Base-by-base conservation (phyloP, 306 rosid genomes). In the Quercus aquifolioides region DNA sequence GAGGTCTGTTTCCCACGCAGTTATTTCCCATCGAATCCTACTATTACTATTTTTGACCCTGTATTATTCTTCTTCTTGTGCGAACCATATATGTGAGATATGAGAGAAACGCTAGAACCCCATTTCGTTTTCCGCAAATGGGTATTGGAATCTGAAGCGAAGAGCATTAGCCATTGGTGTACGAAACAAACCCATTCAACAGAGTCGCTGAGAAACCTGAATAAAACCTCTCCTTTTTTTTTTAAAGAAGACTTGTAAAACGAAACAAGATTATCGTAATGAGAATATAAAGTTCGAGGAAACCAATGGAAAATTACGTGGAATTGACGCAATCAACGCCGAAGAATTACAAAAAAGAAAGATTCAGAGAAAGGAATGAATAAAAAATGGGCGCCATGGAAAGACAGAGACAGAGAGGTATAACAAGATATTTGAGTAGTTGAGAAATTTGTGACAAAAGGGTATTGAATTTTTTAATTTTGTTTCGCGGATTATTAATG, bases 21-120 rank as follows among this genome's bases (percentile, higher is more conserved):
- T 81, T 89, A 85, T 95, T 92, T 69, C 99, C 99, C 98, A 95
- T 95, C 84, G 85, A 80, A 77, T 82, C 69, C 77, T 80, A 55
- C 28, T 69, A 6, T 33, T 69, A 28, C 55, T 30, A 19, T 63
- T 46, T 14, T 3, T 41, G 12, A 2, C 46, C 43, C 30, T 15
- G 30, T 59, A 54, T 18, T 63, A 77, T 18, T 63, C 80, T 67
- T 54, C 80, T 67, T 57, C 79, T 51, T 72, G 17, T 79, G 33
- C 38, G 52, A 60, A 73, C 31, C 84, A 77, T 83, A 86, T 77
- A 60, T 12, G 0, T 49, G 54, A 10, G 15, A 55, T 23, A 26
- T 15, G 23, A 71, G 58, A 64, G 19, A 64, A 54, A 58, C 18
- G 12, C 57, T 17, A 25, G 73, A 59, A 21, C 28, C 76, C 72